Evolutionary conservation across 176 grass and related monocot species (phyloP).

Genomic region (Oryza australiensis): DNA sequence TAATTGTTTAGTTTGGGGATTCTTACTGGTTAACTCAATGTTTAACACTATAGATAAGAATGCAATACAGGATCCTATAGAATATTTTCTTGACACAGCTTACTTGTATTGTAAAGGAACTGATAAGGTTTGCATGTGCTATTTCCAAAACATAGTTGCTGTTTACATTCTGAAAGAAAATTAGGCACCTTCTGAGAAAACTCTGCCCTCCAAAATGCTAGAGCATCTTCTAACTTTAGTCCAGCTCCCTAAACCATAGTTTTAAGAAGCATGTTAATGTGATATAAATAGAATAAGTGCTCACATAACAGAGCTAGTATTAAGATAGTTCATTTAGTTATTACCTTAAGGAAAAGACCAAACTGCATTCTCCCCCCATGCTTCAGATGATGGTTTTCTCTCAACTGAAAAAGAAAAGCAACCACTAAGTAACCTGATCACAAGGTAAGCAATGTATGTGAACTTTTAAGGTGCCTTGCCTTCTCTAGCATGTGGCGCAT

Average conservation of each 20-base stretch:
- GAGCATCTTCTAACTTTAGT: slow-evolving; percentile 94
- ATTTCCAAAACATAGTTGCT: slow-evolving; percentile 3
- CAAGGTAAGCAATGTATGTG: slow-evolving; percentile 30
- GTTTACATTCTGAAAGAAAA: slow-evolving; percentile 21
- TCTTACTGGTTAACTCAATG: not conserved
- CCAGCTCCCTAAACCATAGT: slow-evolving; percentile 69
- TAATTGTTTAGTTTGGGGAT: not conserved
- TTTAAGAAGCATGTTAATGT: slow-evolving; percentile 3
- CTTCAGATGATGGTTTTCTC: slow-evolving; percentile 96
- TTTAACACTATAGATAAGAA: not conserved
- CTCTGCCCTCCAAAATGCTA: slow-evolving; percentile 91
- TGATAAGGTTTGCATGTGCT: slow-evolving; percentile 1
- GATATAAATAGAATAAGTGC: slow-evolving; percentile 14
- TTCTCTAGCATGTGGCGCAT: slow-evolving; percentile 95
- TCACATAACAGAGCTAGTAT: not conserved
- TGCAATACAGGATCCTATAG: not conserved
- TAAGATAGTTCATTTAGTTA: slow-evolving; percentile 7
- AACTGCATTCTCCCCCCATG: slow-evolving; percentile 95
- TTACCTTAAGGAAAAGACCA: slow-evolving; percentile 98
- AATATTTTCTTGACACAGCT: not conserved
- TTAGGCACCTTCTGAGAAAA: slow-evolving; percentile 93
- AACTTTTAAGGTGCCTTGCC: slow-evolving; percentile 47
- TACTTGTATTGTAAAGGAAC: not conserved
- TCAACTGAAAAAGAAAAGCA: slow-evolving; percentile 60
- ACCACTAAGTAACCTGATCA: slow-evolving; percentile 29